Percentiles rank a stretch among this genome's conserved stretches.
Conservation (phyloP, 1,139 yeast species). For the Candida frijolesensis region DNA sequence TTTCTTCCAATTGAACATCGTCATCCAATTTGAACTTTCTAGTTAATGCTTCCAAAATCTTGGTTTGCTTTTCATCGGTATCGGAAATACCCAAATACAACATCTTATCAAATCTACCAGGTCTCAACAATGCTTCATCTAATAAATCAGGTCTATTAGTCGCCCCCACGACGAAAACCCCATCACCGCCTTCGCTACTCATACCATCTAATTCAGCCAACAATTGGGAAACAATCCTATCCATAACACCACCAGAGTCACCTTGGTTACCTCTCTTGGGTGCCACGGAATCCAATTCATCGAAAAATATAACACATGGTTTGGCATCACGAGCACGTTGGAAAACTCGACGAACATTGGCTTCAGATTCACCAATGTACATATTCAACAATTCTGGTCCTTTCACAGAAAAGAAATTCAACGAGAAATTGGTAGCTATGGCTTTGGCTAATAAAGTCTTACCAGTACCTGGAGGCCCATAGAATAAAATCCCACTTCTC, state of each 20-base stretch:
- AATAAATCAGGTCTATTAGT: constrained; percentile 93
- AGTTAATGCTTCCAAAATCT: constrained; percentile 84
- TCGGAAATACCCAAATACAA: constrained; percentile 91
- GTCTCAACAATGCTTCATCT: constrained; percentile 91
- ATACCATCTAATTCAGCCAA: constrained; percentile 95
- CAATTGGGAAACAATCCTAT: constrained; percentile 91
- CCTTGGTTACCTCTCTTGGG: constrained; percentile 98
- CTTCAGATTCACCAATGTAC: constrained; percentile 99
- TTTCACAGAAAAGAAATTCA: constrained; percentile 92
- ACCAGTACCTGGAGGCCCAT: constrained; percentile 99
- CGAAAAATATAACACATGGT: constrained; percentile 96
- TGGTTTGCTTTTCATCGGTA: constrained; percentile 84
- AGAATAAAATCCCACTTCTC: constrained; percentile 89
- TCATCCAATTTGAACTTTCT: constrained; percentile 72
- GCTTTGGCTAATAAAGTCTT: constrained; percentile 94
- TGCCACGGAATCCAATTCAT: constrained; percentile 96
- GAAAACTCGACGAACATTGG: constrained; percentile 91
- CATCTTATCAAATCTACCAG: constrained; percentile 96
- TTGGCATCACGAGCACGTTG: constrained; percentile 94
- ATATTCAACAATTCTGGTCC: constrained; percentile 94
- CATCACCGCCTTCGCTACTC: constrained; percentile 76
- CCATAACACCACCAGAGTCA: constrained; percentile 98
- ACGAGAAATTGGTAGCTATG: constrained; percentile 90
- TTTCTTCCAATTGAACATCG: constrained; percentile 57
- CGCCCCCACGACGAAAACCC: constrained; percentile 96